phyloP scores from a whole-genome alignment of 2,329 filamentous ascomycete species.

The Arthroderma sp. region DNA sequence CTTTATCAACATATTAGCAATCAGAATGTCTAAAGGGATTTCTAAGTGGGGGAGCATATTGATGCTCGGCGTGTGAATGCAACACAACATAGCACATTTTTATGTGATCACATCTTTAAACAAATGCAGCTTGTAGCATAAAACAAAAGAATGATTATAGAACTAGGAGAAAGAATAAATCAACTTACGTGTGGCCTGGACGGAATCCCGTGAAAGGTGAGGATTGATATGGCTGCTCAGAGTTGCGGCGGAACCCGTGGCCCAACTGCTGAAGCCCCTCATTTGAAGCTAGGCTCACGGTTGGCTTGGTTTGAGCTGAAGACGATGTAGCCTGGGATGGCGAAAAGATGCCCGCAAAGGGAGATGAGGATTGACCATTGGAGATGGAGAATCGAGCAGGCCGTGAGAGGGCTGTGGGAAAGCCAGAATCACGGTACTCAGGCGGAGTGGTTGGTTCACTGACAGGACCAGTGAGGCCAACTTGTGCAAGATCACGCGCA shows the following conservation, averaged over 20 bases:
- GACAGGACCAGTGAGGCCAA: slow-evolving; percentile 54
- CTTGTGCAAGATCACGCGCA: slow-evolving; percentile 59
- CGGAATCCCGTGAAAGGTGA: slow-evolving; percentile 49
- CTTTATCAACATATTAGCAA: slow-evolving; percentile 1
- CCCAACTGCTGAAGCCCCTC: slow-evolving; percentile 53
- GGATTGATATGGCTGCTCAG: slow-evolving; percentile 69
- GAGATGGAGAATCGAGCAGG: slow-evolving; percentile 83
- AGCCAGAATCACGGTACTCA: slow-evolving; percentile 73
- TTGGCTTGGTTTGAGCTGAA: slow-evolving; percentile 40
- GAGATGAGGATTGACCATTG: slow-evolving; percentile 70
- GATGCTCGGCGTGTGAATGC: no score
- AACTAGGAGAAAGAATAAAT: slow-evolving; percentile 1
- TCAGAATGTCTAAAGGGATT: no score
- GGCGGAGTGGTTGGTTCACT: slow-evolving; percentile 94
- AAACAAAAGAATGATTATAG: background rate
- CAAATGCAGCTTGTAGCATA: background rate
- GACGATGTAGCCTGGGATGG: slow-evolving; percentile 58
- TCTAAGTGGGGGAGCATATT: no score
- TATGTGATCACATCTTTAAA: no score
- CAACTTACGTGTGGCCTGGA: slow-evolving; percentile 65
- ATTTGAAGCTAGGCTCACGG: slow-evolving; percentile 42
- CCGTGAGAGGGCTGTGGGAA: slow-evolving; percentile 66
- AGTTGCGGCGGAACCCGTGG: slow-evolving; percentile 75
- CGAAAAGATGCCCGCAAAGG: slow-evolving; percentile 53
- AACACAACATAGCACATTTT: no score